Base-by-base conservation (phyloP, 257 asterid genomes). In the Capsicum chinense region DNA sequence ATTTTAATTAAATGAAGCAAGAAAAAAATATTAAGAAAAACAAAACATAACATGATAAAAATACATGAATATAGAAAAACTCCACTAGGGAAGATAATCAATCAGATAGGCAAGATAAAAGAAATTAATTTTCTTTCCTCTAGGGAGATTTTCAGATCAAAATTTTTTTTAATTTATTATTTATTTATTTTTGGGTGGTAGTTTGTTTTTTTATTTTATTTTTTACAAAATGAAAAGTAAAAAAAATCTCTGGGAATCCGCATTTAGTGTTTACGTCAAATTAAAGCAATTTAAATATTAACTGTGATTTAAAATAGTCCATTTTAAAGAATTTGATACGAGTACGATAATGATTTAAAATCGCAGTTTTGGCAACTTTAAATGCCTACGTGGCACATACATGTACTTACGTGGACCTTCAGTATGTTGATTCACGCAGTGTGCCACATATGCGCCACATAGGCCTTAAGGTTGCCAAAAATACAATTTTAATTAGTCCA, bases 71-170 rank as follows among this genome's bases (percentile, higher is more conserved):
- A 68, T 26, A 26, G 63, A 21, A 76, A 76, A 76, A 52, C 48
- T 58, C 64, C 81, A 76, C 48, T 52, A 76, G 81, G 50, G 63
- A 76, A 76, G 81, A 76, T 76, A 76, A 76, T 76, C 50, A 76
- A 76, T 76, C 50, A 76, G n/a, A 76, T 76, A 26, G 26, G 21
- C 47, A 76, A 54, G 80, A 74, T 48, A 15, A 76, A 14, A 21
- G 9, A 68, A 54, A 73, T 54, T 15, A 39, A 76, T 76, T 76
- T 76, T 76, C 48, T 76, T 54, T 14, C 64, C 81, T 76, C 81
- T 26, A 26, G 47, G 19, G 21, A 76, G 81, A 52, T 76, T 76
- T 76, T 76, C 33, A 76, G 81, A 54, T 54, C 9, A 26, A 52
- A n/a, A 2, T 0, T 3, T 47, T 66, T 11, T 1, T n/a, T 0